Conservation (phyloP, 305 asterid genomes). For the Solanum aculeatissimum region DNA sequence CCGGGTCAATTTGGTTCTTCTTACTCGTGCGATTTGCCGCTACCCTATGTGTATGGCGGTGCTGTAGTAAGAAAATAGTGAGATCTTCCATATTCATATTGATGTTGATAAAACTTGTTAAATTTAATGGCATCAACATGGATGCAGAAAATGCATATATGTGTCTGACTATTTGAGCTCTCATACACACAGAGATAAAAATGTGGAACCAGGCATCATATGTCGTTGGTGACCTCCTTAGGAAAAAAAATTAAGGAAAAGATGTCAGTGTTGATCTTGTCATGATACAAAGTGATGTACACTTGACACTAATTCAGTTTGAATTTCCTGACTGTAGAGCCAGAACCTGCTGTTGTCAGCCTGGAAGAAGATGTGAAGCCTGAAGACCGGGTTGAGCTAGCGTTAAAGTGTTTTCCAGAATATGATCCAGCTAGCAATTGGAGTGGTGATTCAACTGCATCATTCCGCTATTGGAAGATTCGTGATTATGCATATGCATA, state of each 20-base stretch:
- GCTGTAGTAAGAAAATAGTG: neutral
- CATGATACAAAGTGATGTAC: neutral
- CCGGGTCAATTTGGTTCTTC: neutral
- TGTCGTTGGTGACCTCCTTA: neutral
- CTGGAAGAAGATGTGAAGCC: conserved; percentile 72
- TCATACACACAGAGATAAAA: neutral
- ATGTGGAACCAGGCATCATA: neutral
- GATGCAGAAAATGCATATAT: neutral
- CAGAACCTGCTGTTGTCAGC: conserved; percentile 42
- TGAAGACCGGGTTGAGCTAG: conserved; percentile 68
- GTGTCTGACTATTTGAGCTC: neutral
- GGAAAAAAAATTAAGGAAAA: neutral
- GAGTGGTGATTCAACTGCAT: conserved; percentile 41
- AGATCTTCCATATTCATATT: neutral
- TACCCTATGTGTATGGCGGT: neutral
- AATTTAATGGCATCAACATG: neutral
- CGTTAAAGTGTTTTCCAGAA: conserved; percentile 63
- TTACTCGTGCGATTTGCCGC: neutral
- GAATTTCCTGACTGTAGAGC: conserved; percentile 32
- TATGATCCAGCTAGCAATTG: conserved; percentile 56
- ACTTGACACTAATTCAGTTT: neutral
- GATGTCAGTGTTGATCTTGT: neutral
- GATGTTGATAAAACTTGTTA: neutral
- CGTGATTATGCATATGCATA: conserved; percentile 96
- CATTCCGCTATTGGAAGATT: conserved; percentile 91